Percentiles rank a stretch among this genome's conserved stretches.
Conservation (phyloP, 2,329 filamentous ascomycete genomes). For the Ophiognomonia clavigignenti-juglandacearum region DNA sequence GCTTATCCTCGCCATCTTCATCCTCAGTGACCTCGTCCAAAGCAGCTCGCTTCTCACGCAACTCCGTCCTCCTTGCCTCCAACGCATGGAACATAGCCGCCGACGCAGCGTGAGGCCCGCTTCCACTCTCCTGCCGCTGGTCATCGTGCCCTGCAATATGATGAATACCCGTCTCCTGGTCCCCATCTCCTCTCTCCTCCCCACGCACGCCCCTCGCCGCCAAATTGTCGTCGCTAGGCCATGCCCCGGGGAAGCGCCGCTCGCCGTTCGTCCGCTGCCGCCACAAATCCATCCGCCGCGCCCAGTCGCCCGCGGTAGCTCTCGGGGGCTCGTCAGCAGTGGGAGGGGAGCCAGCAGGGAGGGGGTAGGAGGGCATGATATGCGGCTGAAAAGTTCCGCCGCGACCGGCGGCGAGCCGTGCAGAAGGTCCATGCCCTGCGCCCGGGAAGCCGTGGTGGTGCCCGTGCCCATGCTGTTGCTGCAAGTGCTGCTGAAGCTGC, state of each 20-base stretch:
- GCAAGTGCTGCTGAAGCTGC: too few relatives aligned
- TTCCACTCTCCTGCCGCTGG: constrained; percentile 13
- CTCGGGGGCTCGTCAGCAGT: too few relatives aligned
- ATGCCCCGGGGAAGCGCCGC: constrained; percentile 25
- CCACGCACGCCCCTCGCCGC: background rate
- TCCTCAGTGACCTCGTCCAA: constrained; percentile 11
- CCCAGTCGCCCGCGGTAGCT: too few relatives aligned
- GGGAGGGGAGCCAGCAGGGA: too few relatives aligned
- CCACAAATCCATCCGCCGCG: too few relatives aligned
- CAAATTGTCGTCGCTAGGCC: constrained; percentile 26
- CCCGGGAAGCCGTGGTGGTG: constrained; percentile 1
- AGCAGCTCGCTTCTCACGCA: constrained; percentile 26
- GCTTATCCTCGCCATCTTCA: constrained; percentile 17
- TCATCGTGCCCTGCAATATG: too few relatives aligned
- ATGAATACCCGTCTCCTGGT: constrained; percentile 9
- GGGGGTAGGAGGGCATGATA: too few relatives aligned
- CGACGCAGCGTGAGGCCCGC: constrained; percentile 21
- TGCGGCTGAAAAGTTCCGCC: constrained; percentile 2
- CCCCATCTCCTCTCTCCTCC: constrained; percentile 14
- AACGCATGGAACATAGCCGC: constrained; percentile 32
- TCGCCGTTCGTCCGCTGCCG: background rate
- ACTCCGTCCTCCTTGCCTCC: constrained; percentile 29
- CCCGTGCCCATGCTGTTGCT: background rate
- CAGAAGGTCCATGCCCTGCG: constrained; percentile 5
- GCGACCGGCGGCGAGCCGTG: background rate